Base-by-base conservation (phyloP, 495 filamentous ascomycete genomes). In the Penicillium malachiteum region DNA sequence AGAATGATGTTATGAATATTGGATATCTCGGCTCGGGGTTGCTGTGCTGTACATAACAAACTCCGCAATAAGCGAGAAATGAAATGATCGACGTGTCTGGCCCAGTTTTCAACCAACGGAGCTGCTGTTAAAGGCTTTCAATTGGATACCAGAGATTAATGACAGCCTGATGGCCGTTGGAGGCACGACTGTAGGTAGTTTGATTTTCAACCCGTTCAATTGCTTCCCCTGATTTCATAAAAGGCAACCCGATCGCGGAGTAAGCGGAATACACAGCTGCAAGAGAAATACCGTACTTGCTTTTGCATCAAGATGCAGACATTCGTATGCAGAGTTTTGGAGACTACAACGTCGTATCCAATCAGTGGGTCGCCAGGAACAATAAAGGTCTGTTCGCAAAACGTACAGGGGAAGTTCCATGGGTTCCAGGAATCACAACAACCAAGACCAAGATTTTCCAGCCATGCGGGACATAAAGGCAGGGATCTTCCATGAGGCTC, bases 291-390 rank as follows among this genome's bases (percentile, higher is more conserved):
- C 8, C 34, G 12, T 37, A 10, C 34, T 37, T 37, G 9, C 34
- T 13, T 10, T 37, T 37, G 9, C 12, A 37, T 9, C 34, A 7
- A 37, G 12, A 13, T 10, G 1, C 34, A 10, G 12, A 13, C 34
- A 37, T 37, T 13, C 34, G 12, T 26, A 37, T 37, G 8, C 5
- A 37, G 2, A 37, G 34, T 10, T 37, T 37, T 37, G 8, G 2
- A 37, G 34, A 37, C 2, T 58, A 40, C 47, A 54, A 50, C 51
- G 33, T 52, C 52, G 32, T 45, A 41, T 52, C 32, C 31, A 14
- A 35, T 17, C 34, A 37, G 52, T 55, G 57, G 58, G 49, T 50
- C 58, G 31, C 30, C 32, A 42, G 3, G 18, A 50, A 34, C 14
- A 37, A 9, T 10, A 17, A n/a, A 47, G 47, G 47, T 42, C 42